Base-by-base conservation (phyloP, 345 rosid species). In the Eutrema heterophyllum region DNA sequence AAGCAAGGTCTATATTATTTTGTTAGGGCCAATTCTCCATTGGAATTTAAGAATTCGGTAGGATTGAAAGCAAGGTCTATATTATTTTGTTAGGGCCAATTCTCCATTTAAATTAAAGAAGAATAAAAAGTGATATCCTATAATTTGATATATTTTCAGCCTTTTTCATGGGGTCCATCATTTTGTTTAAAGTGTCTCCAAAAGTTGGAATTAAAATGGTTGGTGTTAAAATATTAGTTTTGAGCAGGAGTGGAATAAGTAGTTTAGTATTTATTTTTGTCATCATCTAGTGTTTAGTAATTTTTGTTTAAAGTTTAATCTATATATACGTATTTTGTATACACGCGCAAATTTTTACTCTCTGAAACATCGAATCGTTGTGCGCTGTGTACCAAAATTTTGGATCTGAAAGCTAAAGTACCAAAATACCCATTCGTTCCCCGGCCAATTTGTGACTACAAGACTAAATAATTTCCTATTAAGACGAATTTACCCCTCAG, bases 101-200 rank as follows among this genome's bases (percentile, higher is more conserved):
- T 48, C 61, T 38, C 59, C 72, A 50, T 56, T 71, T 50, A 77
- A 77, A 57, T 65, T 41, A 77, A 71, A 77, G 71, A 49, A 62
- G 65, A 60, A 75, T 68, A 49, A 49, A 70, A 41, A 39, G 48
- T 41, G 40, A 71, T 56, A 64, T 64, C 15, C 27, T 57, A 32
- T 64, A 64, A 30, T 70, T 70, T 64, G 41, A 77, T 70, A 71
- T 50, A 64, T 62, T 56, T 9, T 60, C 39, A 62, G 80, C 71
- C 41, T 77, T 77, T 77, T 70, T 76, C 71, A 61, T 8, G 71
- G 80, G 76, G 68, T 63, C 80, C 76, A 64, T 64, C 46, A 57
- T 64, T 70, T 45, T 50, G 16, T 61, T 27, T 46, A 64, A 64
- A 70, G 46, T 39, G 80, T 57, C 61, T 56, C 67, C 45, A 77